Base-by-base conservation (phyloP, 176 grass and related monocot species). In the Bromus sterilis region DNA sequence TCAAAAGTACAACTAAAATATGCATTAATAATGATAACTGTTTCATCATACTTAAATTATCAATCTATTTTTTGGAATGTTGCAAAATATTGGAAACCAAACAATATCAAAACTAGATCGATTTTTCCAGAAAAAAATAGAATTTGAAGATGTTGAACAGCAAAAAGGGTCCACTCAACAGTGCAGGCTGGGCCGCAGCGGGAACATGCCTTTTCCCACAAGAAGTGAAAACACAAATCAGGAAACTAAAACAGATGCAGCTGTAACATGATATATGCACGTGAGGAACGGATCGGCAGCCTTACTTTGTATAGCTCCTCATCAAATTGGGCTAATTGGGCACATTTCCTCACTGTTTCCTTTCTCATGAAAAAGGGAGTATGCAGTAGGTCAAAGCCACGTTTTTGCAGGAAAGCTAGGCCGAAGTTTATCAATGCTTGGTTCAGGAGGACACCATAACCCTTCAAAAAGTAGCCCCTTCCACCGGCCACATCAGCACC, bases 351-450 rank as follows among this genome's bases (percentile, higher is more conserved):
- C 94, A 97, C 92, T 21, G 93, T 83, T 24, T 97, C 91, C 65
- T 94, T 94, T 67, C 94, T 89, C 91, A 97, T 97, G 72, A 94
- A 97, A 84, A 97, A 92, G 24, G 91, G 94, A 58, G 94, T 94
- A 21, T 97, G 94, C 72, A 97, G 88, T 87, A 85, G 77, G 49
- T 84, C 34, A 71, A 92, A 92, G 14, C 74, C 80, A 66, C 87
- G 74, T 33, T 85, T 70, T 68, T 35, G 77, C 75, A 97, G 83
- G 87, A 97, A 97, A 82, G 89, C 70, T 21, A 97, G 56, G 6
- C 91, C 89, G 5, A 86, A 97, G 75, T 97, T 97, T 87, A 94
- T 88, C 43, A 97, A 75, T 3, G 94, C 94, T 79, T 82, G 71
- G 56, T 97, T 97, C 35, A 97, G 79, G 11, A 94, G 61, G 64